phyloP scores from a whole-genome alignment of 176 grass and related monocot genomes.

The Guadua angustifolia region DNA sequence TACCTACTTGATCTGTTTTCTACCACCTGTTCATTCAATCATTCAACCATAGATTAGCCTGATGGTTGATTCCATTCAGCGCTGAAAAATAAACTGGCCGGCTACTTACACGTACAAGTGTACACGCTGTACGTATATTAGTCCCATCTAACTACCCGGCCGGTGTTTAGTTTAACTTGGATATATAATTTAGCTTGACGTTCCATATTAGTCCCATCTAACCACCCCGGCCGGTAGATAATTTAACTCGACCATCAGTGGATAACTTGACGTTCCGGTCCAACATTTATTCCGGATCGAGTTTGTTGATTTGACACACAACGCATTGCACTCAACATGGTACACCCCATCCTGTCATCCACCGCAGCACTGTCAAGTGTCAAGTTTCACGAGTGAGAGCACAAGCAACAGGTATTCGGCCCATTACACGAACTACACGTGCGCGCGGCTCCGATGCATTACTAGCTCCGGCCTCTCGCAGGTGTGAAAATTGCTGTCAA shows the following conservation, averaged over 20 bases:
- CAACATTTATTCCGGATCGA: neutral
- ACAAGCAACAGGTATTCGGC: too few species aligned
- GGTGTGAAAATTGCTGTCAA: too few species aligned
- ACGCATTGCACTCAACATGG: neutral
- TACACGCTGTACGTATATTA: neutral
- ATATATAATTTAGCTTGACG: neutral
- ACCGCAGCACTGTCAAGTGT: too few species aligned
- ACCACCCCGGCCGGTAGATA: neutral
- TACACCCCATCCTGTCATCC: neutral
- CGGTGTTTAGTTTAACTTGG: neutral
- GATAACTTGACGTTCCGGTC: neutral
- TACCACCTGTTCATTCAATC: neutral
- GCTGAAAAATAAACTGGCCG: neutral
- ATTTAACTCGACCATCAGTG: neutral
- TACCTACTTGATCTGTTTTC: neutral
- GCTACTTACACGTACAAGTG: neutral
- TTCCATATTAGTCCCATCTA: neutral
- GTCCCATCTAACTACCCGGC: too few species aligned
- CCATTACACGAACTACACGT: too few species aligned
- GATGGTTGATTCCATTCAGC: neutral
- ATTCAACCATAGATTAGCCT: neutral
- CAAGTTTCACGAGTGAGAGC: too few species aligned
- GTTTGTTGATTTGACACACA: neutral
- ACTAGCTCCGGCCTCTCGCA: too few species aligned
- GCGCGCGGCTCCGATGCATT: too few species aligned